Evolutionary conservation across 2,329 filamentous ascomycete genomes (phyloP), one percentile per base, ranked within the genome.

Genomic region (Monascus ruber): DNA sequence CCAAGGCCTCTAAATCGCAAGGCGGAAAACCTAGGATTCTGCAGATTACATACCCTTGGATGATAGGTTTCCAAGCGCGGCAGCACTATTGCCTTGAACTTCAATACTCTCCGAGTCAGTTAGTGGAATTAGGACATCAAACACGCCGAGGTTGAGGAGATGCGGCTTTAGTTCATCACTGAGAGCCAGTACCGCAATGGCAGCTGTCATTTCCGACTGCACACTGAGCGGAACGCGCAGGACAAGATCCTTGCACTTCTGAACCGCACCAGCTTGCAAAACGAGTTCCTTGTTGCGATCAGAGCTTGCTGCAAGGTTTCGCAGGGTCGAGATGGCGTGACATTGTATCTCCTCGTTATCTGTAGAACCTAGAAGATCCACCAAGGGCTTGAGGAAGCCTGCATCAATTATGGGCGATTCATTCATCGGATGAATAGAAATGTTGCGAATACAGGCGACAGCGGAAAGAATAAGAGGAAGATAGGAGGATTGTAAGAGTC

Each of bases 321-420:
- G 80, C 36, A 98, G 74, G 0, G 91, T 98, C 4, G 91, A 96
- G 48, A 98, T 98, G 41, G 91, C 91, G 58, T 98, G 91, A 58
- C 91, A 98, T 60, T 98, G 91, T 37, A 98, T 98, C 60, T 98
- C 91, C 63, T 98, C 91, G 57, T 95, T 95, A 52, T 96, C 89
- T 1, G 88, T 95, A 6, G 87, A 93, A 37, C 91, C 89, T 5
- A 98, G 75, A 1, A 98, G 74, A 49, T 96, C 88, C 24, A 98
- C 91, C 40, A 98, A 68, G 0, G 91, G 91, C 59, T 87, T 88
- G 43, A 98, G 66, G 64, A 98, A 98, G 42, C 89, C 91, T 32
- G 89, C 89, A 56, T 98, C 91, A 55, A 98, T 98, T 48, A 98
- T 98, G 0, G 91, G 91, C 7, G 89, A 95, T 65, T 98, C 91